Conservation (phyloP, 345 rosid species). For the Gynandropsis gynandra region DNA sequence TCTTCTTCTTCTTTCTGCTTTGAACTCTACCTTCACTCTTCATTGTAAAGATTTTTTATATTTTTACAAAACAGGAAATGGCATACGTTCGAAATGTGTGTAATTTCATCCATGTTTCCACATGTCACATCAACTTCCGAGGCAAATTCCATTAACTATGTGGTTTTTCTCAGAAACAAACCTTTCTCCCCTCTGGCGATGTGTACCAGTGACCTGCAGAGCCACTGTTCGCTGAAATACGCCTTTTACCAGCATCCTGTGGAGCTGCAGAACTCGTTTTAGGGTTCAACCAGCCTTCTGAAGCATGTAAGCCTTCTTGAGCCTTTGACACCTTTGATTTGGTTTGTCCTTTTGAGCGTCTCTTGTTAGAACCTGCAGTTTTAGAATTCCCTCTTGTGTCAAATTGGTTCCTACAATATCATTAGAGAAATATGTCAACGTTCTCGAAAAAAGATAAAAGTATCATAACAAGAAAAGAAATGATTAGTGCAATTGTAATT, state of each 20-base stretch:
- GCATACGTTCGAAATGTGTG: no score
- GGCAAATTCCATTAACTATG: neutral
- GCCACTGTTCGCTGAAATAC: constrained; percentile 46
- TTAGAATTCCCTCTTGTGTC: constrained; percentile 44
- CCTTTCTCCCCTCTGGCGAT: constrained; percentile 75
- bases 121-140: no score
- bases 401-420: constrained; percentile 64
- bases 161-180: constrained; percentile 17
- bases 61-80: no score
- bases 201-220: constrained; percentile 61
- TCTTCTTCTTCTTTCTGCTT: no score
- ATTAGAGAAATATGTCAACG: constrained; percentile 15
- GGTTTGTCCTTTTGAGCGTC: constrained; percentile 35
- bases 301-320: constrained; percentile 21
- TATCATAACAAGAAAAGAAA: constrained; percentile 4
- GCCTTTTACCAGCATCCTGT: constrained; percentile 74
- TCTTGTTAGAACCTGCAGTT: constrained; percentile 28
- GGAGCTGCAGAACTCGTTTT: constrained; percentile 39
- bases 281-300: constrained; percentile 60
- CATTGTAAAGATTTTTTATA: no score
- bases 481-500: constrained; percentile 10
- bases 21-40: no score
- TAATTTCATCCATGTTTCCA: neutral
- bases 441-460: neutral
- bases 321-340: constrained; percentile 37